A percentile compares a stretch with the other conserved stretches of the same genome.
phyloP scores from a whole-genome alignment of 2,329 filamentous ascomycete species.

The Dendrostoma leiphaemia region DNA sequence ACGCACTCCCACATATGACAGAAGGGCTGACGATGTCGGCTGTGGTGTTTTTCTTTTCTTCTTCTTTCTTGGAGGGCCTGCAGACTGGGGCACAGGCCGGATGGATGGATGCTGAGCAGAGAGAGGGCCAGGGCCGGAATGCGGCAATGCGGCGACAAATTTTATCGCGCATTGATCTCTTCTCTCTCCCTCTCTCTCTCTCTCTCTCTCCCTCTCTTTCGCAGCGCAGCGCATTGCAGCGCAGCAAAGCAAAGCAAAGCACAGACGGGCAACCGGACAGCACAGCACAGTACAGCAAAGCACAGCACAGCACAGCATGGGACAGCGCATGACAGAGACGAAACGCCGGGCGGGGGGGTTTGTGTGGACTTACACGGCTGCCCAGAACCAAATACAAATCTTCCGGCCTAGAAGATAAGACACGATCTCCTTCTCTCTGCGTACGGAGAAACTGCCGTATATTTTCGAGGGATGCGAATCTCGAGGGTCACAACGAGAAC shows the following conservation, averaged over 20 bases:
- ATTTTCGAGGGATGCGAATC: too few relatives aligned
- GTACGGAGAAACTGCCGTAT: not conserved
- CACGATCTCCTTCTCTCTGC: not conserved
- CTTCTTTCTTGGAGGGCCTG: too few relatives aligned
- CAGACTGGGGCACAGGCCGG: not conserved
- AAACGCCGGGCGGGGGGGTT: too few relatives aligned
- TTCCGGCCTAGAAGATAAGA: not conserved
- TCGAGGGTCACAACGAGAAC: not conserved
- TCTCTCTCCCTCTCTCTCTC: too few relatives aligned
- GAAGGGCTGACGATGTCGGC: not conserved
- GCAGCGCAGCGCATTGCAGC: not conserved
- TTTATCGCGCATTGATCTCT: slow-evolving; percentile 11
- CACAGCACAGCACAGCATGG: not conserved
- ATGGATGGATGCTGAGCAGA: not conserved
- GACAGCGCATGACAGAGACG: not conserved
- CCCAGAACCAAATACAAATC: not conserved
- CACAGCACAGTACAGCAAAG: not conserved
- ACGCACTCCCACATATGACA: too few relatives aligned
- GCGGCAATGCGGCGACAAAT: not conserved
- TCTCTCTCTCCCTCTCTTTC: too few relatives aligned
- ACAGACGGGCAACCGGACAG: too few relatives aligned
- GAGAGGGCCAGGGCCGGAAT: not conserved
- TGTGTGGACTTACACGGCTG: not conserved
- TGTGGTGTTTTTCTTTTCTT: too few relatives aligned
- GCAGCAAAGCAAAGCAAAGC: not conserved